phyloP scores from a whole-genome alignment of 1,139 yeast species.

The Tardiomyces depauwii region DNA sequence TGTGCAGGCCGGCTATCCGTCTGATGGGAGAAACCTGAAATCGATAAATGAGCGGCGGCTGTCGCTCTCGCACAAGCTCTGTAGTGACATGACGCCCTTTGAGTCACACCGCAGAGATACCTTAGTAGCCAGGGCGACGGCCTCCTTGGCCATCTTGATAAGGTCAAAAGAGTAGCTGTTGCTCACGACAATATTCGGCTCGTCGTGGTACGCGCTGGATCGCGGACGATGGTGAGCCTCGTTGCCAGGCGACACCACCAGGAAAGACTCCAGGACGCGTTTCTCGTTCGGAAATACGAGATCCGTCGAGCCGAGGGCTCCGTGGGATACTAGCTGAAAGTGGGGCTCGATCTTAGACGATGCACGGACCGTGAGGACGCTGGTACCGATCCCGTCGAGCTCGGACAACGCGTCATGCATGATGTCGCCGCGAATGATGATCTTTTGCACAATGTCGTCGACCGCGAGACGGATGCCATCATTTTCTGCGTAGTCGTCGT shows the following conservation, averaged over 20 bases:
- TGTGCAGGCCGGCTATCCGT: no score
- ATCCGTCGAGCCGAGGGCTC: conserved; percentile 59
- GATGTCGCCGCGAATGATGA: conserved; percentile 57
- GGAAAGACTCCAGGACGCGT: conserved; percentile 44
- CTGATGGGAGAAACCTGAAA: conserved; percentile 19
- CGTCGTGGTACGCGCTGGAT: not conserved
- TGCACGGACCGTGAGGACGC: conserved; percentile 44
- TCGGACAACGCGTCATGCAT: conserved; percentile 56
- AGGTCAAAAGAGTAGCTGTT: conserved; percentile 17
- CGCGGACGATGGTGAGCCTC: not conserved
- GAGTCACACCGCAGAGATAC: conserved; percentile 20
- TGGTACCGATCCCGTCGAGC: conserved; percentile 50
- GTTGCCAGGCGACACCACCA: conserved; percentile 8
- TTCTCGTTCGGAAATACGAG: conserved; percentile 54
- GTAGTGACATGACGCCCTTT: conserved; percentile 19
- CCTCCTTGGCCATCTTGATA: conserved; percentile 16
- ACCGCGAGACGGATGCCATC: conserved; percentile 20
- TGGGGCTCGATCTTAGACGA: conserved; percentile 16
- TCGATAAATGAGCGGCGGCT: conserved; percentile 19
- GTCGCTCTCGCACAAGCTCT: conserved; percentile 19
- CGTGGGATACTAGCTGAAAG: conserved; percentile 44
- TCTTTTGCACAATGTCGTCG: conserved; percentile 48
- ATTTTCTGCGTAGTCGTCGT: conserved; percentile 6
- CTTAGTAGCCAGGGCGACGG: conserved; percentile 17
- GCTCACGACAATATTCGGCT: conserved; percentile 9